phyloP scores from a whole-genome alignment of 139 green algal species.

The Chlorella sp. region DNA sequence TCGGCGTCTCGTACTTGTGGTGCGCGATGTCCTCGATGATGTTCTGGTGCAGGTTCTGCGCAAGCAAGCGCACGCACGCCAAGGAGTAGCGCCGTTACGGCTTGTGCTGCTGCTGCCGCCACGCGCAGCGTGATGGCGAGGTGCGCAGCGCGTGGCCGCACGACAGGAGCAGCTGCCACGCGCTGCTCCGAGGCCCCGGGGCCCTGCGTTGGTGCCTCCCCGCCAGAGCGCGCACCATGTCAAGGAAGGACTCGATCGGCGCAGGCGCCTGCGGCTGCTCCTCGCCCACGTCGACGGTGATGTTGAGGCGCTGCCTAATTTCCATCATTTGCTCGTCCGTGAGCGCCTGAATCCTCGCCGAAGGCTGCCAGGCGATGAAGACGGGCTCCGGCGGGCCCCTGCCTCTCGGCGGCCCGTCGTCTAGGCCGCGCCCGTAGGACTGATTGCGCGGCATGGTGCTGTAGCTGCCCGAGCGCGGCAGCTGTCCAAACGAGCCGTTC shows the following conservation, averaged over 20 bases:
- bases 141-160: not conserved
- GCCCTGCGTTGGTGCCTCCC: not conserved
- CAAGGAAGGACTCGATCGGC: slow-evolving; percentile 70
- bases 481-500: not conserved
- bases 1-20: slow-evolving; percentile 82
- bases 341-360: slow-evolving; percentile 45
- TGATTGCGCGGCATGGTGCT: not conserved
- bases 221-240: slow-evolving; percentile 63
- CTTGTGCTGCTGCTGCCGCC: no score
- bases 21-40: slow-evolving; percentile 72
- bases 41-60: slow-evolving; percentile 68
- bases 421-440: not conserved
- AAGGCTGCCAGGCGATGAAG: slow-evolving; percentile 45
- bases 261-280: slow-evolving; percentile 26
- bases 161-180: not conserved
- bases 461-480: slow-evolving; percentile 2
- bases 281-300: slow-evolving; percentile 46
- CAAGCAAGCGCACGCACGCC: not conserved
- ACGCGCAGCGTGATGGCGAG: not conserved
- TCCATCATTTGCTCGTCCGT: slow-evolving; percentile 55
- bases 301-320: slow-evolving; percentile 63
- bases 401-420: not conserved
- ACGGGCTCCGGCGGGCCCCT: slow-evolving; percentile 10
- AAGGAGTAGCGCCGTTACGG: no score
- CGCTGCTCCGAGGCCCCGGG: not conserved